Evolutionary conservation across 1,284 basidiomycete species (phyloP).

Genomic region (Mycena citricolor): DNA sequence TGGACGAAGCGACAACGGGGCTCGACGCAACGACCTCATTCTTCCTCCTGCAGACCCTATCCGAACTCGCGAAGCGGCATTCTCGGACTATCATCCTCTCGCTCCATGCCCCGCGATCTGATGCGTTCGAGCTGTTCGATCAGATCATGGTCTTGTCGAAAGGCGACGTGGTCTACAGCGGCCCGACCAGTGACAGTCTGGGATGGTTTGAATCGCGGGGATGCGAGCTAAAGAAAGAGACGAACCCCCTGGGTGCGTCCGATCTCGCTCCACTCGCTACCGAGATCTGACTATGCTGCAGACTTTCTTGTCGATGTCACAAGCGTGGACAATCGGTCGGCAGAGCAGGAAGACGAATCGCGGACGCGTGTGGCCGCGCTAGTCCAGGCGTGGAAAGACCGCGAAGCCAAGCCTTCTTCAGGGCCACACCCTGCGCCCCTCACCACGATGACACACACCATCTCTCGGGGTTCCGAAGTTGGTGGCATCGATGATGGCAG

Average conservation of each 20-base stretch:
- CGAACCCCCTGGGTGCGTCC: constrained; percentile 18
- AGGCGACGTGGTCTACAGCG: constrained; percentile 45
- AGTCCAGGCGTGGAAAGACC: constrained; percentile 32
- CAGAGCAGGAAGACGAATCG: constrained; percentile 37
- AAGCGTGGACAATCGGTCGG: constrained; percentile 42
- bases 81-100: constrained; percentile 48
- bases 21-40: constrained; percentile 50
- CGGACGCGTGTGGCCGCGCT: constrained; percentile 29
- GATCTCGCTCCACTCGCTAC: neutral
- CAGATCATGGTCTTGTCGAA: constrained; percentile 44
- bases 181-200: constrained; percentile 34
- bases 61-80: constrained; percentile 40
- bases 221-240: constrained; percentile 20
- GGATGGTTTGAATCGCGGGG: constrained; percentile 37
- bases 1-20: constrained; percentile 46
- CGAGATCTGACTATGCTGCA: constrained; percentile 30
- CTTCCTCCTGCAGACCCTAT: constrained; percentile 45
- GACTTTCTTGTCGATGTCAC: constrained; percentile 52
- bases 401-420: constrained; percentile 19
- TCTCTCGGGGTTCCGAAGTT: constrained; percentile 15
- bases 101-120: constrained; percentile 52
- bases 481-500: constrained; percentile 1
- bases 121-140: constrained; percentile 48
- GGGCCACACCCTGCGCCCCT: constrained; percentile 1
- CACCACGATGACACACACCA: constrained; percentile 12